Evolutionary conservation across 1,284 basidiomycete species (phyloP), one percentile per base, ranked within the genome.

Genomic region (Mycosarcoma mackinlayi): DNA sequence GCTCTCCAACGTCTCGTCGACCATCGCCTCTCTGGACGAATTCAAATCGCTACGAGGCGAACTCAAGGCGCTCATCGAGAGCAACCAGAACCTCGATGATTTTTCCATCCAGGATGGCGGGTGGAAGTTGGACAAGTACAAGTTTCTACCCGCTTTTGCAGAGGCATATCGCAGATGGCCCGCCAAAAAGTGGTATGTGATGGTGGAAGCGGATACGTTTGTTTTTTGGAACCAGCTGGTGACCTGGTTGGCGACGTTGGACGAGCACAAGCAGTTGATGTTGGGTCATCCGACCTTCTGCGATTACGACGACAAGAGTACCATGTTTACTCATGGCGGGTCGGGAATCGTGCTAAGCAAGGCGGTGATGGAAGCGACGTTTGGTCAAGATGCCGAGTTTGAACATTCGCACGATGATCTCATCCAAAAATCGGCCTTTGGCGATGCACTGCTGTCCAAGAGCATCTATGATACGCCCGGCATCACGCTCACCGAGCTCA

Each of bases 181-280:
- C 0, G 14, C 21, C 8, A 58, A 46, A 4, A 71, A 72, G 39
- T 76, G 70, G 65, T 73, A 66, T 31, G 58, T 76, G 11, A 44
- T 72, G 27, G 71, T 76, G 10, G 74, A 76, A 35, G 74, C 74
- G 3, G 74, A 76, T 39, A 74, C 74, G 39, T 76, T 74, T 54
- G 2, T 76, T 6, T 70, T 76, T 14, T 72, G 49, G 42, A 41
- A 66, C 16, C 30, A 62, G 33, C 11, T 72, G 10, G 58, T 76
- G 1, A 38, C 41, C 16, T 74, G 62, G 59, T 34, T 76, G 10
- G 7, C 18, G 1, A 42, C 35, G n/a, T 39, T 65, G 16, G 46
- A 71, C 23, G 14, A 23, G 4, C 1, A 11, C 0, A 37, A 38
- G 25, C 71, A 74, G 45, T 41, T 38, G 0, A 38, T 74, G 38